These are phyloP conservation scores for Chrysanthemum makinoi DNA, from an alignment of 129 eudicot genomes.

Conservation along the genomic window DNA sequence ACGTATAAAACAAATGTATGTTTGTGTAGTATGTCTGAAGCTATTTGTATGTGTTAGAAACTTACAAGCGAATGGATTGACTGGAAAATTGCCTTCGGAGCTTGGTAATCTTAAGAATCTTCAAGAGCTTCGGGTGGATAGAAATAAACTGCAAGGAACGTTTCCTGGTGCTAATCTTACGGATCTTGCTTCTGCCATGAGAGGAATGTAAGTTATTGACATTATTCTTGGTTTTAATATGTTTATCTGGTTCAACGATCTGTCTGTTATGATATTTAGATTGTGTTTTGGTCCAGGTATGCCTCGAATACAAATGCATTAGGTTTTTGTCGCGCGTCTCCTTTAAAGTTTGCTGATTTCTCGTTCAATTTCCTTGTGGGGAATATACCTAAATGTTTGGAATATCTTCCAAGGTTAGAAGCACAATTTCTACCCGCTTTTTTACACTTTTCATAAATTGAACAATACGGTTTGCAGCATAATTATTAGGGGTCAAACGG, in stretches of 20 bases:
- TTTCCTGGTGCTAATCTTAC: slow-evolving; percentile 65
- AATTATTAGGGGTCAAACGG: no score
- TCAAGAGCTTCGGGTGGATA: slow-evolving; percentile 77
- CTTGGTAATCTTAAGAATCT: slow-evolving; percentile 71
- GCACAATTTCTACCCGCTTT: no score
- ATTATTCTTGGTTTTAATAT: background rate
- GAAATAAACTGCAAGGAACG: slow-evolving; percentile 77
- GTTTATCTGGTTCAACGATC: background rate
- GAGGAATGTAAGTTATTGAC: slow-evolving; percentile 55
- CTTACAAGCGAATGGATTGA: slow-evolving; percentile 80
- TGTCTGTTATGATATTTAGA: background rate
- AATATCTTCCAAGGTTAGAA: slow-evolving; percentile 67
- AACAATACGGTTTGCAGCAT: no score
- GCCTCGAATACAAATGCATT: slow-evolving; percentile 43
- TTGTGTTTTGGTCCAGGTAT: slow-evolving; percentile 41
- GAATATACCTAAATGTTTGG: slow-evolving; percentile 81
- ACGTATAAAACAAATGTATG: background rate
- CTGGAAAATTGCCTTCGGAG: slow-evolving; percentile 71
- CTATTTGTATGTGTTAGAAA: slow-evolving; percentile 45
- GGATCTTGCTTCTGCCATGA: slow-evolving; percentile 28
- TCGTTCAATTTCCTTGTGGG: slow-evolving; percentile 81
- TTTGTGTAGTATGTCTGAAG: slow-evolving; percentile 7
- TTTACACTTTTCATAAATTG: no score
- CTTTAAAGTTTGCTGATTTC: slow-evolving; percentile 69
- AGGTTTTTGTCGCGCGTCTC: slow-evolving; percentile 81